Conservation (phyloP, 2,329 filamentous ascomycete genomes). For the Paramyrothecium sp. region DNA sequence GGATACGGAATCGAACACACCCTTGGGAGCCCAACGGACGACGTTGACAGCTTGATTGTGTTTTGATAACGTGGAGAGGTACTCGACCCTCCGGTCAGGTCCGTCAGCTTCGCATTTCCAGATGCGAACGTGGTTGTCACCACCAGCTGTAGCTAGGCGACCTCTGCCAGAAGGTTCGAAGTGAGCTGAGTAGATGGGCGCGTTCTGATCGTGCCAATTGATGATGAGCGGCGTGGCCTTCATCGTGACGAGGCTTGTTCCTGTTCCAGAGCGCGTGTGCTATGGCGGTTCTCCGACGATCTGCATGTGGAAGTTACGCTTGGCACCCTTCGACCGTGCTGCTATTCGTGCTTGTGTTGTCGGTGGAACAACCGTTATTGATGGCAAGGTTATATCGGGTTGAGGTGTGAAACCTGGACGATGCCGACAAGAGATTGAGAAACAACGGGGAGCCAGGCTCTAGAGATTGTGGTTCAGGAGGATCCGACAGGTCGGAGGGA, state of each 20-base stretch:
- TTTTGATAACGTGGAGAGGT: conserved; percentile 86
- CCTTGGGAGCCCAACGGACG: conserved; percentile 91
- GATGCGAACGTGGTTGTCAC: conserved; percentile 93
- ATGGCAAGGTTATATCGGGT: not conserved
- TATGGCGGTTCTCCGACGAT: conserved; percentile 21
- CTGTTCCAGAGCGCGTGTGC: conserved; percentile 9
- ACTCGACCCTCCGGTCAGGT: conserved; percentile 85
- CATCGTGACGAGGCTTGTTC: conserved; percentile 62
- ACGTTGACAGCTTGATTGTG: conserved; percentile 98
- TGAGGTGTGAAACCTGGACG: not conserved
- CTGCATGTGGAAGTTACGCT: conserved; percentile 25
- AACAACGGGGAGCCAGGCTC: not conserved
- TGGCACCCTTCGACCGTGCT: not conserved
- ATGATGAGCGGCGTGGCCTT: conserved; percentile 95
- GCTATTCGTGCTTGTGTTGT: conserved; percentile 6
- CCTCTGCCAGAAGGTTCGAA: conserved; percentile 93
- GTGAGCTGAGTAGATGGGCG: conserved; percentile 95
- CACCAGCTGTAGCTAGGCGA: conserved; percentile 87
- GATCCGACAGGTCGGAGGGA: not conserved
- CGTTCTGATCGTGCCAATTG: conserved; percentile 97
- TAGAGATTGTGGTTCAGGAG: not conserved
- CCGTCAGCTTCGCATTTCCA: conserved; percentile 88
- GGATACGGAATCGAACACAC: conserved; percentile 44
- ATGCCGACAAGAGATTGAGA: not conserved
- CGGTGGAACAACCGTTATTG: conserved; percentile 2